These are phyloP conservation scores for Pelargonium australe DNA, from an alignment of 441 rosid species.

Conservation along the genomic window DNA sequence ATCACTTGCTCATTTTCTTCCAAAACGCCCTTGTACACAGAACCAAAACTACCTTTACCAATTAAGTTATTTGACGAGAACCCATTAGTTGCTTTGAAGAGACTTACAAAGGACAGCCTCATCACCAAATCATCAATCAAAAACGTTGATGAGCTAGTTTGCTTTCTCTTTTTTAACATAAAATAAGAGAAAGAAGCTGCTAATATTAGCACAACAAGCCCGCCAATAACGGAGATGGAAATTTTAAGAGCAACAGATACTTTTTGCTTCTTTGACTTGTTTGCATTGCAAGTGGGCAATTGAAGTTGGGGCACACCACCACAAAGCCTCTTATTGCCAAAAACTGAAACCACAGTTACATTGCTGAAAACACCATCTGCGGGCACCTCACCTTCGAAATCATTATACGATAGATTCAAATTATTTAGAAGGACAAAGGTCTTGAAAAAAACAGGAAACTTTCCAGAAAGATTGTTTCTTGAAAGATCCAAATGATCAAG, in stretches of 20 bases:
- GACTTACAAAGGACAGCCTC: neutral
- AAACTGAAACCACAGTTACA: slow-evolving; percentile 16
- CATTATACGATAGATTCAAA: slow-evolving; percentile 23
- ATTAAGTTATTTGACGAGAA: slow-evolving; percentile 4
- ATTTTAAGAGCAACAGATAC: neutral
- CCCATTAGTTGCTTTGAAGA: slow-evolving; percentile 9
- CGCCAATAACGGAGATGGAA: neutral
- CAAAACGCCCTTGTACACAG: slow-evolving; percentile 13
- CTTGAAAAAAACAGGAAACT: slow-evolving; percentile 19
- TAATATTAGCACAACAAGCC: neutral
- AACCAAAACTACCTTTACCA: slow-evolving; percentile 11
- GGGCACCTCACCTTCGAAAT: slow-evolving; percentile 24
- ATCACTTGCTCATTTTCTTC: no score
- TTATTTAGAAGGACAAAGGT: neutral
- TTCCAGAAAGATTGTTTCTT: slow-evolving; percentile 19
- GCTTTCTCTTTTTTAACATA: neutral
- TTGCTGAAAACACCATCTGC: slow-evolving; percentile 23
- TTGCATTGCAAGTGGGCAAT: slow-evolving; percentile 9
- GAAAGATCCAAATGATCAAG: slow-evolving; percentile 22
- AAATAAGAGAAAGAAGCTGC: neutral
- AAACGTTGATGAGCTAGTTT: neutral
- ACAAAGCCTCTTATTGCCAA: slow-evolving; percentile 24
- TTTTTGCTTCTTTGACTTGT: neutral
- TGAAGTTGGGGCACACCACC: no score
- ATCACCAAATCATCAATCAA: neutral